Percentiles rank a stretch among this genome's conserved stretches.
Evolutionary conservation across 106 monocot genomes (phyloP).

Genomic region (Narthecium ossifragum): DNA sequence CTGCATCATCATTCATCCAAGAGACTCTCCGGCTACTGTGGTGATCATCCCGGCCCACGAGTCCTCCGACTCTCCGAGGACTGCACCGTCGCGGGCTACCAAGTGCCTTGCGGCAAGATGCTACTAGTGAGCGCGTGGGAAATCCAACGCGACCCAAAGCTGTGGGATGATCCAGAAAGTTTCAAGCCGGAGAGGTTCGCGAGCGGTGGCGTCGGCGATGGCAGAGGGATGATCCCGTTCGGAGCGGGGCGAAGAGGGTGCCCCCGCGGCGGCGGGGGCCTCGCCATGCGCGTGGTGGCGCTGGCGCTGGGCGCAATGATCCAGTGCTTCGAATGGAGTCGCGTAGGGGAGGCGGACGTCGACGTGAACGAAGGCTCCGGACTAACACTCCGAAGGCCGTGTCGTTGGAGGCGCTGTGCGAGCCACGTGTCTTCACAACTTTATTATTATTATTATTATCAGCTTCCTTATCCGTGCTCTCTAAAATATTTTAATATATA

Average conservation of each 20-base stretch:
- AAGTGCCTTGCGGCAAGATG: constrained; percentile 23
- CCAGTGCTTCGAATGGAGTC: constrained; percentile 65
- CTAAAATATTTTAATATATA: no score
- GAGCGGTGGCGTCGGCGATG: background rate
- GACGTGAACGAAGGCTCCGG: constrained; percentile 44
- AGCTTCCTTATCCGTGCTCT: no score
- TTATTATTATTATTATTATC: no score
- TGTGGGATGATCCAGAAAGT: constrained; percentile 25
- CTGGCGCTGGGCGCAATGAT: constrained; percentile 34
- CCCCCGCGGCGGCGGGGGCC: constrained; percentile 38
- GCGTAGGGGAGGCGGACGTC: constrained; percentile 22
- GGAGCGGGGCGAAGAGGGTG: constrained; percentile 53
- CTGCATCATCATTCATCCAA: constrained; percentile 11
- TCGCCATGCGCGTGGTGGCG: constrained; percentile 23
- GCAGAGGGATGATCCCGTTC: constrained; percentile 24
- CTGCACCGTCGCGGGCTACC: constrained; percentile 18
- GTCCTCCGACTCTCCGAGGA: constrained; percentile 26
- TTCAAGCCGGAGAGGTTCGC: constrained; percentile 44
- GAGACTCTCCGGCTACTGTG: constrained; percentile 25
- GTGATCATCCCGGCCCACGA: constrained; percentile 39
- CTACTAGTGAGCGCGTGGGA: constrained; percentile 29
- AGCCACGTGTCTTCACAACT: no score
- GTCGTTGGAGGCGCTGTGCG: constrained; percentile 27
- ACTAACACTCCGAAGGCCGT: constrained; percentile 20
- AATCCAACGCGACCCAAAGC: constrained; percentile 37